Evolutionary conservation across 129 eudicot genomes (phyloP), one percentile per base, ranked within the genome.

Genomic region (Lactuca sativa): DNA sequence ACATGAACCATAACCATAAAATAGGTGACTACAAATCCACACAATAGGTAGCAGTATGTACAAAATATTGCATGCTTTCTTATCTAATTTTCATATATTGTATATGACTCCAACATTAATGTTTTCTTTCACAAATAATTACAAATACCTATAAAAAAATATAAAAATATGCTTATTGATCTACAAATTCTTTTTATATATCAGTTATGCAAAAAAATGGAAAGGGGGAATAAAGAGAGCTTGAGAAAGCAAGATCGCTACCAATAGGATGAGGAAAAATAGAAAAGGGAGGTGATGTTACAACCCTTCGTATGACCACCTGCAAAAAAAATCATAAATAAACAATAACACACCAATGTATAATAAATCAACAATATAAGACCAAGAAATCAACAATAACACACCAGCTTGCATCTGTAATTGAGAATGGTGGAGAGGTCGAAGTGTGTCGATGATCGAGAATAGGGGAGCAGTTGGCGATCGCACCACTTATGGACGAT

Each of bases 251-350:
- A 74, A 92, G 95, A 77, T 92, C 98, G 59, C 85, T 89, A n/a
- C 95, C 92, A 75, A 89, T 95, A 75, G 98, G 98, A 70, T 92
- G 98, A 47, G 98, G 98, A 53, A 92, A 92, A 73, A 92, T 92
- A 13, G 98, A 96, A 81, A 92, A 90, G 31, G 96, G 98, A n/a
- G 98, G 98, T 60, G 98, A 92, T 3, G 86, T 64, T 40, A 92
- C 86, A 25, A 89, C 95, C 85, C 95, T n/a, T 89, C 77, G 89
- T 92, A 74, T 92, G 85, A 76, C 92, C 96, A 69, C 96, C 96
- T 89, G 80, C 0, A 74, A 68, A 56, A 75, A 54, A 12, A 64
- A 62, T 3, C 47, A 4, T 51, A 16, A 73, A 21, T 17, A 63
- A n/a, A n/a, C n/a, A n/a, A n/a, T n/a, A n/a, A n/a, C n/a, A n/a